Conservation (phyloP, 441 rosid genomes). For the Pelargonium exstipulatum region DNA sequence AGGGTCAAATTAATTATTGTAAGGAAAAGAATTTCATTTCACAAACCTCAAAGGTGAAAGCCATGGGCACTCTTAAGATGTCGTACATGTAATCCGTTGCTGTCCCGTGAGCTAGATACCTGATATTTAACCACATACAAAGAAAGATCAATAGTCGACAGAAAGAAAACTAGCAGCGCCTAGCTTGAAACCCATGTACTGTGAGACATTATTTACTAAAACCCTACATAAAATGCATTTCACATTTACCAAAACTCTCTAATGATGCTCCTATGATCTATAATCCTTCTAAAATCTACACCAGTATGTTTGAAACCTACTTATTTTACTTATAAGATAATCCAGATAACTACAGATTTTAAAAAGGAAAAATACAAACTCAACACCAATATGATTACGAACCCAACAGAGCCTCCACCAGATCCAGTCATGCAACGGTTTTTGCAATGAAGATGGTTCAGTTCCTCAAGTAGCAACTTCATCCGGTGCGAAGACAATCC, state of each 20-base stretch:
- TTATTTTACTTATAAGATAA: no score
- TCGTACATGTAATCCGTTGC: conserved; percentile 96
- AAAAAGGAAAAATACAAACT: no score
- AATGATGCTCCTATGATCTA: background rate
- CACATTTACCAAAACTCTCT: no score
- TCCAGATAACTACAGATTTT: no score
- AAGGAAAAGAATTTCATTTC: no score
- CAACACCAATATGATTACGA: no score
- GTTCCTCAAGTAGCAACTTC: conserved; percentile 65
- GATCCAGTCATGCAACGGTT: conserved; percentile 86
- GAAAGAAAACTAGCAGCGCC: background rate
- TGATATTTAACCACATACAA: conserved; percentile 24
- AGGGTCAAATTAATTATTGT: no score
- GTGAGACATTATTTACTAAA: background rate
- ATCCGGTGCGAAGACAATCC: conserved; percentile 56
- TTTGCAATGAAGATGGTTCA: conserved; percentile 67
- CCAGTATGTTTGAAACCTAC: background rate
- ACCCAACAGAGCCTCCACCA: conserved; percentile 99
- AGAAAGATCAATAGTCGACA: background rate
- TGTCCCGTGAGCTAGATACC: conserved; percentile 97
- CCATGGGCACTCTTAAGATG: conserved; percentile 77
- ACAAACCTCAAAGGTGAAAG: conserved; percentile 96
- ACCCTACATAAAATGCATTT: no score
- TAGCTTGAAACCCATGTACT: background rate
- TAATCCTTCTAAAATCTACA: background rate